A percentile compares a stretch with the other conserved stretches of the same genome.
Conservation (phyloP, 371 early-diverging fungal genomes). For the Mortierella sp. region DNA sequence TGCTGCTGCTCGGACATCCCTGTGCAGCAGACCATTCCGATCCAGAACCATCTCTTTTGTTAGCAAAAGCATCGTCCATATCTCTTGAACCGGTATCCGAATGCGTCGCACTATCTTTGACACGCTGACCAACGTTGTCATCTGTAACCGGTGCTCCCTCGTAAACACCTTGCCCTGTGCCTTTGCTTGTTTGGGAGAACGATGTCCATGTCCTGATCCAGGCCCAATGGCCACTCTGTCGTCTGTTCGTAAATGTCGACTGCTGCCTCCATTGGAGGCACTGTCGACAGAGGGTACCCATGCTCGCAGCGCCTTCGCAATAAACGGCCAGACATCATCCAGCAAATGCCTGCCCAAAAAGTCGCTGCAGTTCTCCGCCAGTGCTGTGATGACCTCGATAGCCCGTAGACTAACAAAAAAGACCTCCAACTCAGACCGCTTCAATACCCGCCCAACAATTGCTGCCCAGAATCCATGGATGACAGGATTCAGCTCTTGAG, state of each 20-base stretch:
- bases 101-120: constrained; percentile 42
- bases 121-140: constrained; percentile 49
- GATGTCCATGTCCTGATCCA: not conserved
- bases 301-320: constrained; percentile 27
- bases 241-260: not conserved
- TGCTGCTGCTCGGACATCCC: constrained; percentile 41
- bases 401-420: constrained; percentile 52
- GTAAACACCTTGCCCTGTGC: constrained; percentile 44
- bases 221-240: not conserved
- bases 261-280: not conserved
- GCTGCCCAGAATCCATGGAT: constrained; percentile 48
- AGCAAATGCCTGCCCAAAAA: constrained; percentile 42
- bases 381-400: constrained; percentile 44
- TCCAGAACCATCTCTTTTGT: constrained; percentile 47
- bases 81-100: constrained; percentile 43
- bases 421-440: constrained; percentile 39
- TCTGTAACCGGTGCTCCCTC: constrained; percentile 48
- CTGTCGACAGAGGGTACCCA: constrained; percentile 17
- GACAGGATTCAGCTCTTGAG: constrained; percentile 46
- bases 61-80: constrained; percentile 53
- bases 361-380: constrained; percentile 53
- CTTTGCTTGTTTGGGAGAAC: not conserved
- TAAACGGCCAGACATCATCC: constrained; percentile 55
- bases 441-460: constrained; percentile 43
- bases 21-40: constrained; percentile 19